Conservation (phyloP, 768 basidiomycete genomes). For the Brasilioporus rufonigricans region DNA sequence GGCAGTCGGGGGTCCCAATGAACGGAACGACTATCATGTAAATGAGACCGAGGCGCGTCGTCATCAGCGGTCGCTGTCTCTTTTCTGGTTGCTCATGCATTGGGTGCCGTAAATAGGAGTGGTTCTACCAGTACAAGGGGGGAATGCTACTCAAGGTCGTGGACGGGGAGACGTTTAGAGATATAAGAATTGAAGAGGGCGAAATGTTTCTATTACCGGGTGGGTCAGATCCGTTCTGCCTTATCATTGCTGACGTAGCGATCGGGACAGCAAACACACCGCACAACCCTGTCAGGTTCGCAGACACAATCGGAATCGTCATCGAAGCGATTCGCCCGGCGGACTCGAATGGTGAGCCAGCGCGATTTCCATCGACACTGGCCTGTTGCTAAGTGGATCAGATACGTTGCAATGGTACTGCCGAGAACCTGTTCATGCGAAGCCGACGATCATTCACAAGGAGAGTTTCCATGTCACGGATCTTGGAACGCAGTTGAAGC, state of each 20-base stretch:
- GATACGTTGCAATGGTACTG: constrained; percentile 96
- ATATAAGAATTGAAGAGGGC: constrained; percentile 89
- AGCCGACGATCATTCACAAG: constrained; percentile 77
- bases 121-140: constrained; percentile 98
- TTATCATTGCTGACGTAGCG: not conserved
- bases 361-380: not conserved
- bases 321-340: constrained; percentile 82
- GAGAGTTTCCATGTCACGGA: constrained; percentile 87
- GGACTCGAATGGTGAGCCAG: constrained; percentile 62
- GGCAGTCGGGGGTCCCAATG: constrained; percentile 95
- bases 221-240: constrained; percentile 31
- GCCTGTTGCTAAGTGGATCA: constrained; percentile 31
- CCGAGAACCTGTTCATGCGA: constrained; percentile 52
- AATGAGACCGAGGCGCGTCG: constrained; percentile 84
- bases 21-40: constrained; percentile 85
- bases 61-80: not conserved
- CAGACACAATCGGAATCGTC: constrained; percentile 88
- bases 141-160: constrained; percentile 88
- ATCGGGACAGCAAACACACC: constrained; percentile 77
- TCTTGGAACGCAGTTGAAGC: constrained; percentile 91
- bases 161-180: constrained; percentile 74
- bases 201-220: constrained; percentile 97
- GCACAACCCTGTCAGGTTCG: constrained; percentile 91
- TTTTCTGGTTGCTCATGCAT: not conserved
- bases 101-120: constrained; percentile 57